A percentile compares a stretch with the other conserved stretches of the same genome.
These are phyloP conservation scores for Gilbertella persicaria DNA, from an alignment of 371 early-diverging fungal genomes.

Conservation along the genomic window DNA sequence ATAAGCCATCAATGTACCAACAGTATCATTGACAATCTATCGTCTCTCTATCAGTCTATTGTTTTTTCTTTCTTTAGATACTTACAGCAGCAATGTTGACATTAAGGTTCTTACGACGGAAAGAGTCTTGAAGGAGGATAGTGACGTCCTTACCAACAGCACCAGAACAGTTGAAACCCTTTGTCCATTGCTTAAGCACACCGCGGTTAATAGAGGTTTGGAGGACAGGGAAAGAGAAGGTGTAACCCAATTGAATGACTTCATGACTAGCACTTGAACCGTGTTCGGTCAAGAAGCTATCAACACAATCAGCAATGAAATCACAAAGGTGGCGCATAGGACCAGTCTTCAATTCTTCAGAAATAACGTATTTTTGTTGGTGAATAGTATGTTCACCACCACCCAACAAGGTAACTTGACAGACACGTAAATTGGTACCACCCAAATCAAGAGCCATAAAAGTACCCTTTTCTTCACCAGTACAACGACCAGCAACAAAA, in stretches of 20 bases:
- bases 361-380: slow-evolving; percentile 75
- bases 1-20: slow-evolving; percentile 89
- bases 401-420: slow-evolving; percentile 77
- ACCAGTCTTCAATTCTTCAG: slow-evolving; percentile 43
- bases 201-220: slow-evolving; percentile 83
- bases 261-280: slow-evolving; percentile 13
- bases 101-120: slow-evolving; percentile 72
- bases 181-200: slow-evolving; percentile 90
- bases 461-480: slow-evolving; percentile 81
- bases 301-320: slow-evolving; percentile 88
- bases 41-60: slow-evolving; percentile 1
- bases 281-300: slow-evolving; percentile 69
- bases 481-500: slow-evolving; percentile 78
- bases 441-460: slow-evolving; percentile 93
- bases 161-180: slow-evolving; percentile 82
- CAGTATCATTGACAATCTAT: slow-evolving; percentile 93
- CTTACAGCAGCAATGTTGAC: slow-evolving; percentile 78
- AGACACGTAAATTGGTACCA: slow-evolving; percentile 92
- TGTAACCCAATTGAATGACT: slow-evolving; percentile 75
- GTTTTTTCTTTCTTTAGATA: slow-evolving; percentile 1
- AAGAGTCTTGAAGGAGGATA: slow-evolving; percentile 82
- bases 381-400: slow-evolving; percentile 57
- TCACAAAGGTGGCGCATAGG: slow-evolving; percentile 72
- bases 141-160: slow-evolving; percentile 80
- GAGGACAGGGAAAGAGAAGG: slow-evolving; percentile 91